Percentiles rank a stretch among this genome's conserved stretches.
Conservation (phyloP, 495 filamentous ascomycete species). For the Tuber melanosporum region DNA sequence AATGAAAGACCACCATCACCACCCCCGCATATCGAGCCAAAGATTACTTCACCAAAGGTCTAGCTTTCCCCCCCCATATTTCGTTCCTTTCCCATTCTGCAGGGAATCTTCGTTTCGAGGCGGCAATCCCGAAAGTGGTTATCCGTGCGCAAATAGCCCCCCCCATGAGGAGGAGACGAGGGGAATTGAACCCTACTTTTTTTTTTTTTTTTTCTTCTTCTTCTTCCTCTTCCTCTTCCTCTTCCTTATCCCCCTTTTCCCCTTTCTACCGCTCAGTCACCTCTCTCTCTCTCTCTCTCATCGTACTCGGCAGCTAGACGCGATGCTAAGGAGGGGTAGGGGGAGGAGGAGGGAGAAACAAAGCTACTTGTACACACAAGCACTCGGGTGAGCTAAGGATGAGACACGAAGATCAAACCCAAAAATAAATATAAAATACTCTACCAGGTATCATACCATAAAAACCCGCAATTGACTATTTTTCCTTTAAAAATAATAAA, state of each 20-base stretch:
- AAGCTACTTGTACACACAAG: background rate
- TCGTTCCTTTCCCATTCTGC: background rate
- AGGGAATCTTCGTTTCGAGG: background rate
- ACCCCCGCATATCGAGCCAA: background rate
- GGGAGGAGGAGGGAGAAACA: background rate
- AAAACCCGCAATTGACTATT: background rate
- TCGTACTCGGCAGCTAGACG: background rate
- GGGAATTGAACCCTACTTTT: background rate
- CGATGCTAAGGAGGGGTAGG: background rate
- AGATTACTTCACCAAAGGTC: background rate
- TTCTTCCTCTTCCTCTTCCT: background rate
- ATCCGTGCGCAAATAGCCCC: background rate
- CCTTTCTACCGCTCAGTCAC: background rate
- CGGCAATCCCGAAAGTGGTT: background rate
- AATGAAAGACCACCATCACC: background rate
- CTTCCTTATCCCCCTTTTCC: background rate
- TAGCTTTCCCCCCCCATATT: background rate
- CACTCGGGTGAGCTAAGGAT: background rate
- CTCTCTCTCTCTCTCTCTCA: background rate
- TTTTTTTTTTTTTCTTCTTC: background rate
- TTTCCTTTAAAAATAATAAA: background rate
- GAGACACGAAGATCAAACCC: background rate
- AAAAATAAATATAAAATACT: constrained; percentile 6
- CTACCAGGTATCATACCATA: background rate
- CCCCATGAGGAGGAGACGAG: background rate